Conservation (phyloP, 148 eudicot species). For the Cornus suecica region DNA sequence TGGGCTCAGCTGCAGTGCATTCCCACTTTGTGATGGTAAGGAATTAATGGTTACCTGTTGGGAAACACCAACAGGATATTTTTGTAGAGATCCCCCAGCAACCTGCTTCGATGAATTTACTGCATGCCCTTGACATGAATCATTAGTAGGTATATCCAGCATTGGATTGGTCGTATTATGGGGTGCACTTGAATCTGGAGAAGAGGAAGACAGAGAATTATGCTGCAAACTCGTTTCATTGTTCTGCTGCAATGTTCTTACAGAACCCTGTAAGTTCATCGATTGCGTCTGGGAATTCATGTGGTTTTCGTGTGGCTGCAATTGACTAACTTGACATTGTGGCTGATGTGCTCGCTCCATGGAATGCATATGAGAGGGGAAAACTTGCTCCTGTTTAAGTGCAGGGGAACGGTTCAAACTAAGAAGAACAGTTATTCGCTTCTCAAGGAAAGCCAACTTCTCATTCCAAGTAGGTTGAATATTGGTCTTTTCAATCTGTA, state of each 20-base stretch:
- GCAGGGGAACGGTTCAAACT: slow-evolving; percentile 41
- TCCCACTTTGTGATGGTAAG: slow-evolving; percentile 60
- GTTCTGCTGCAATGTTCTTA: slow-evolving; percentile 53
- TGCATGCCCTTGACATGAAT: slow-evolving; percentile 60
- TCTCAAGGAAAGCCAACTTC: slow-evolving; percentile 58
- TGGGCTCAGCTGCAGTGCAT: slow-evolving; percentile 46
- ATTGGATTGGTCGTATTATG: slow-evolving; percentile 50
- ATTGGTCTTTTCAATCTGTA: slow-evolving; percentile 54
- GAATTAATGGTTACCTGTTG: slow-evolving; percentile 56
- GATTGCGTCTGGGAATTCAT: slow-evolving; percentile 56
- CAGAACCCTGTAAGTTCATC: slow-evolving; percentile 57
- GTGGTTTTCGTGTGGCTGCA: slow-evolving; percentile 60
- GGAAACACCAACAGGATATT: slow-evolving; percentile 59
- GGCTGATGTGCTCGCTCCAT: slow-evolving; percentile 51
- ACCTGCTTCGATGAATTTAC: slow-evolving; percentile 65
- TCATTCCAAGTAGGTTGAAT: slow-evolving; percentile 48
- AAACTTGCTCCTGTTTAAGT: slow-evolving; percentile 59
- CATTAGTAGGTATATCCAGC: slow-evolving; percentile 53
- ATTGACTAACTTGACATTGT: slow-evolving; percentile 58
- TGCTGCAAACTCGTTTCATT: slow-evolving; percentile 54
- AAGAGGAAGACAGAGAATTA: slow-evolving; percentile 53
- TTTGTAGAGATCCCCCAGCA: slow-evolving; percentile 61
- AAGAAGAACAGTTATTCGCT: slow-evolving; percentile 62
- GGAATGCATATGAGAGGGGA: slow-evolving; percentile 51
- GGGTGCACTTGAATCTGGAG: slow-evolving; percentile 53